These are phyloP conservation scores for Aureobasidium sp. DNA, from an alignment of 2,329 filamentous ascomycete genomes.

Conservation along the genomic window DNA sequence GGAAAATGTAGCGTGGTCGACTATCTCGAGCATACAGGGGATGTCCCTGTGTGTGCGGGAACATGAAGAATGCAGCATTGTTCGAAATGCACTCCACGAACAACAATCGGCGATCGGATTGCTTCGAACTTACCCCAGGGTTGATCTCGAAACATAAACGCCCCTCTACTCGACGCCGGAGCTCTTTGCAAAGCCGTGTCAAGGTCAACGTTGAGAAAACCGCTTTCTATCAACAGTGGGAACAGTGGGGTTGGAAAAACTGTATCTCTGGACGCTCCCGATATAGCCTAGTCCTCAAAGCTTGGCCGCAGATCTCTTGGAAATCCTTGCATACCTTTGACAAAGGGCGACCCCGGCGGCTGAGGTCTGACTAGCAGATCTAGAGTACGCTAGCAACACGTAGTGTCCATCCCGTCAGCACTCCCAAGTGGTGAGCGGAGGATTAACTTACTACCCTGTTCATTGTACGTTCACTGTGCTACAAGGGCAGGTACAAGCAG, in stretches of 20 bases:
- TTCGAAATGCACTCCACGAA: neutral
- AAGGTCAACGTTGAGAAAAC: neutral
- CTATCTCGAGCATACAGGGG: neutral
- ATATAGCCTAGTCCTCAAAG: neutral
- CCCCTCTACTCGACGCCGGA: neutral
- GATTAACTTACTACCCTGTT: neutral
- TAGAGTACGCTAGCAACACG: neutral
- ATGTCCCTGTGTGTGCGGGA: neutral
- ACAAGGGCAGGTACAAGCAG: neutral
- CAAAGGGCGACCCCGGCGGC: neutral
- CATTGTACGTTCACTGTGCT: neutral
- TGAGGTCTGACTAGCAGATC: neutral
- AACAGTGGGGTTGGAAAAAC: neutral
- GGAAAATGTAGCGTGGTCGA: neutral
- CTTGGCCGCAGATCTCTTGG: slow-evolving; percentile 9
- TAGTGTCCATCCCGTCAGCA: slow-evolving; percentile 2
- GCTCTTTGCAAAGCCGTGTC: neutral
- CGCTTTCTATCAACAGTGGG: neutral
- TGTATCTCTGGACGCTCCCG: neutral
- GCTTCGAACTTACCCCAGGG: neutral
- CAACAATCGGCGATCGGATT: neutral
- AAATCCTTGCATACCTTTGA: slow-evolving; percentile 3
- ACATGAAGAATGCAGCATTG: neutral
- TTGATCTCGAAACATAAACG: neutral
- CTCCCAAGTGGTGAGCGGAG: neutral